These are phyloP conservation scores for Saccharomycopsis oosterbeekiorum DNA, from an alignment of 805 yeast species.

Conservation along the genomic window DNA sequence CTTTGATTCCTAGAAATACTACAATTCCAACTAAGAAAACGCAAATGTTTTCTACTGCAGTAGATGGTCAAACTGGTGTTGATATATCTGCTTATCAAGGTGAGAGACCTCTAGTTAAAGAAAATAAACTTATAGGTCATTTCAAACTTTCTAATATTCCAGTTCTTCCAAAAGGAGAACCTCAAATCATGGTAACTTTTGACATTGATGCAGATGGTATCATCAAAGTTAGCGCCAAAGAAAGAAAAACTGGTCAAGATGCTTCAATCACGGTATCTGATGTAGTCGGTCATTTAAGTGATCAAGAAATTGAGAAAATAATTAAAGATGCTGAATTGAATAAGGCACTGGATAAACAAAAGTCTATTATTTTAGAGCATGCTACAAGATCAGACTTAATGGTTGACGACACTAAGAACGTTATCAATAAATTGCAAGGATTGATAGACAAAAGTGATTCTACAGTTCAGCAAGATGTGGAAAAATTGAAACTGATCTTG, in stretches of 20 bases:
- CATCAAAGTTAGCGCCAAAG: constrained; percentile 73
- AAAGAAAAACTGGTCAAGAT: constrained; percentile 68
- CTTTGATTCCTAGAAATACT: constrained; percentile 67
- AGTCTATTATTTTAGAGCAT: constrained; percentile 55
- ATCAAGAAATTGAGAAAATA: constrained; percentile 54
- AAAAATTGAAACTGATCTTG: constrained; percentile 19
- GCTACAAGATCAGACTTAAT: constrained; percentile 72
- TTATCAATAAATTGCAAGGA: constrained; percentile 58
- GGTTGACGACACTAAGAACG: constrained; percentile 81
- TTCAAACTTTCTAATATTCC: constrained; percentile 67
- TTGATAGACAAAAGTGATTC: constrained; percentile 58
- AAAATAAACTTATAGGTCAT: constrained; percentile 68
- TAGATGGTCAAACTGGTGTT: constrained; percentile 78
- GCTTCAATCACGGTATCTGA: constrained; percentile 68
- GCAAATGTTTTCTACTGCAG: constrained; percentile 70
- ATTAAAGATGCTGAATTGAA: constrained; percentile 57
- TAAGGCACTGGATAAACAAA: constrained; percentile 48
- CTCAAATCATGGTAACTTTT: constrained; percentile 68
- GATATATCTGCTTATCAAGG: constrained; percentile 75
- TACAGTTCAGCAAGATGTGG: constrained; percentile 46
- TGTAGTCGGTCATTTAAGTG: constrained; percentile 53
- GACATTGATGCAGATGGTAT: constrained; percentile 79
- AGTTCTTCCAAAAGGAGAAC: constrained; percentile 67
- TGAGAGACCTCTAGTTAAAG: constrained; percentile 68
- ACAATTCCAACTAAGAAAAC: constrained; percentile 70